These are phyloP conservation scores for Diaporthe sp. DNA, from an alignment of 2,329 filamentous ascomycete genomes.

Conservation along the genomic window DNA sequence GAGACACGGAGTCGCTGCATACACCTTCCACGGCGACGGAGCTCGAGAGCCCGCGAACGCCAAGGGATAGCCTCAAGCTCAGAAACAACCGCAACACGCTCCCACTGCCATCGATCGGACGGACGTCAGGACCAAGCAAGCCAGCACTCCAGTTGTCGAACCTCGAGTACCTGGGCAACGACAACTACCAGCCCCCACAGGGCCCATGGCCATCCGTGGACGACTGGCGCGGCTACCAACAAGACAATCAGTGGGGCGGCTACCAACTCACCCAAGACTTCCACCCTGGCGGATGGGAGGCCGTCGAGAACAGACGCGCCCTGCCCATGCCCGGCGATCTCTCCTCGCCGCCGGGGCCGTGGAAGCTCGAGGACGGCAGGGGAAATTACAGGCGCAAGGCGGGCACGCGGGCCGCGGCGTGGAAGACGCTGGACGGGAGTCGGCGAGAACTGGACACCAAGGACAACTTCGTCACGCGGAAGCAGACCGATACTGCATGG, in stretches of 20 bases:
- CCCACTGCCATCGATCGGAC: neutral
- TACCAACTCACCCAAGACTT: neutral
- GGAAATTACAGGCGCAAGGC: conserved; percentile 8
- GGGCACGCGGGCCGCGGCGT: conserved; percentile 18
- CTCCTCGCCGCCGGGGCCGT: neutral
- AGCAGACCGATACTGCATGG: conserved; percentile 25
- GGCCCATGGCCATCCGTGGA: neutral
- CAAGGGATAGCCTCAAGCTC: conserved; percentile 16
- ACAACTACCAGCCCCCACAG: neutral
- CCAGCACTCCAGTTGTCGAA: conserved; percentile 7
- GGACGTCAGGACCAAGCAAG: neutral
- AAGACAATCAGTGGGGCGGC: neutral
- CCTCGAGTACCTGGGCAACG: conserved; percentile 22
- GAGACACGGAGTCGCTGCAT: conserved; percentile 23
- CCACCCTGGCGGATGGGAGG: conserved; percentile 14
- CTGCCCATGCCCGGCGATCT: conserved; percentile 10
- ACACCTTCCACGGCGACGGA: conserved; percentile 34
- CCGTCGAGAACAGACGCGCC: neutral
- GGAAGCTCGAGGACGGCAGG: conserved; percentile 28
- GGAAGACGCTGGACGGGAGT: conserved; percentile 25
- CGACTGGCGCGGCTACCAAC: conserved; percentile 7
- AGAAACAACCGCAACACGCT: neutral
- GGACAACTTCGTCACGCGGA: conserved; percentile 23
- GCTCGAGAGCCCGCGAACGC: conserved; percentile 24
- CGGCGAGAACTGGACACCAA: conserved; percentile 19